Evolutionary conservation across 768 basidiomycete species (phyloP), one percentile per base, ranked within the genome.

Genomic region (Macrolepiota fuliginosa): DNA sequence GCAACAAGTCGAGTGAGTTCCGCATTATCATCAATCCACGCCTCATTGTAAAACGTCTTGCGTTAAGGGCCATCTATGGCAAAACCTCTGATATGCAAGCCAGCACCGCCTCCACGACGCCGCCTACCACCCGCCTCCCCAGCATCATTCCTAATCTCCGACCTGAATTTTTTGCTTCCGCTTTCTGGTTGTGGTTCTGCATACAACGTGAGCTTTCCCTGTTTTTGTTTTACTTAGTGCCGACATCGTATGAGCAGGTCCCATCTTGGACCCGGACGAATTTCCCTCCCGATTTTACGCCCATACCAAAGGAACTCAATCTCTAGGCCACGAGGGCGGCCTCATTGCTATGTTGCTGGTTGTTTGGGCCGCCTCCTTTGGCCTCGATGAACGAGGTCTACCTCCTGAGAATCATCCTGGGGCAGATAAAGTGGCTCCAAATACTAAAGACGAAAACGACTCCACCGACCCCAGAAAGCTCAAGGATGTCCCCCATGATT

Each of bases 361-460:
- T 47, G 85, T 90, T 22, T 97, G 94, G 94, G 95, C 93, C 0
- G 84, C 88, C 3, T 93, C 92, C 40, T 95, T 92, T 71, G 96
- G 95, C 42, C 77, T 96, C 50, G 85, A 96, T 71, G 91, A 94
- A 67, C 81, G 78, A 46, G 95, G 94, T 39, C 68, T 81, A 15
- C 85, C 88, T 19, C 73, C 77, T 47, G 62, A 63, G 25, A 72
- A 75, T n/a, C 66, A 70, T 40, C 54, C 61, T 37, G 55, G 60
- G 4, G 72, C 71, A 40, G 70, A 71, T 5, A 36, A 40, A 46
- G 15, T 58, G 55, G 39, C 27, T 17, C 15, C 52, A 39, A 39
- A 58, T 10, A 3, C 4, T 13, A 32, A 67, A 56, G 63, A 64
- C 15, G 54, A 52, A 22, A 17, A 10, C 37, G 35, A 35, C 36